Conservation (phyloP, 306 rosid species). For the Neltuma alba region DNA sequence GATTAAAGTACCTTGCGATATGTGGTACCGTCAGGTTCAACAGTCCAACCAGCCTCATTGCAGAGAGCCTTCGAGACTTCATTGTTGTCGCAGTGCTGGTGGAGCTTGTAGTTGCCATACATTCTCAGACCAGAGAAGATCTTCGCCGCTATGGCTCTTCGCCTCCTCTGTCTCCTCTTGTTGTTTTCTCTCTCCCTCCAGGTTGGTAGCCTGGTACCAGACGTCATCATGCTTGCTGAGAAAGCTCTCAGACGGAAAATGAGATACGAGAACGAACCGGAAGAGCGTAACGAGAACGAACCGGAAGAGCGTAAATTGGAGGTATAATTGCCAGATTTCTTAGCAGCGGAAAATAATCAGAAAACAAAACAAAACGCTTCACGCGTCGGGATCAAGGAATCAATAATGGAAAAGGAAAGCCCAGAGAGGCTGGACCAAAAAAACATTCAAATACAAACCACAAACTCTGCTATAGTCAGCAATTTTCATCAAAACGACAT, state of each 20-base stretch:
- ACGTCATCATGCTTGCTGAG: constrained; percentile 55
- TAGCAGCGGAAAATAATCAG: not conserved
- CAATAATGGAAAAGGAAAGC: not conserved
- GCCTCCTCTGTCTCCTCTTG: constrained; percentile 75
- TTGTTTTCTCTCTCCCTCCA: constrained; percentile 93
- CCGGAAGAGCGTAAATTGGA: not conserved
- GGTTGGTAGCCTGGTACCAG: constrained; percentile 76
- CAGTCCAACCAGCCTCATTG: too few species aligned
- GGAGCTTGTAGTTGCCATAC: constrained; percentile 85
- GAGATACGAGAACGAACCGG: not conserved
- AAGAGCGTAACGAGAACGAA: not conserved
- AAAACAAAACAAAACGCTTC: not conserved
- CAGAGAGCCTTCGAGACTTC: constrained; percentile 93
- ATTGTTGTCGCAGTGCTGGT: constrained; percentile 88
- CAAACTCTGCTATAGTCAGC: not conserved
- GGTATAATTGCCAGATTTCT: not conserved
- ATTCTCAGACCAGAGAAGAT: constrained; percentile 79
- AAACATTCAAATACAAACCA: not conserved
- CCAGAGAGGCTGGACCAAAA: not conserved
- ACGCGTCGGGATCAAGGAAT: not conserved
- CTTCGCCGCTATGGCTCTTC: constrained; percentile 85
- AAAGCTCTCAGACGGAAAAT: constrained; percentile 9
- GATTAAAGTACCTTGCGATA: constrained; percentile 69
- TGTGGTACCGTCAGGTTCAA: constrained; percentile 85
- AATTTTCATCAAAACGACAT: not conserved